phyloP scores from a whole-genome alignment of 179 eudicot species.

The Carnegiea gigantea region DNA sequence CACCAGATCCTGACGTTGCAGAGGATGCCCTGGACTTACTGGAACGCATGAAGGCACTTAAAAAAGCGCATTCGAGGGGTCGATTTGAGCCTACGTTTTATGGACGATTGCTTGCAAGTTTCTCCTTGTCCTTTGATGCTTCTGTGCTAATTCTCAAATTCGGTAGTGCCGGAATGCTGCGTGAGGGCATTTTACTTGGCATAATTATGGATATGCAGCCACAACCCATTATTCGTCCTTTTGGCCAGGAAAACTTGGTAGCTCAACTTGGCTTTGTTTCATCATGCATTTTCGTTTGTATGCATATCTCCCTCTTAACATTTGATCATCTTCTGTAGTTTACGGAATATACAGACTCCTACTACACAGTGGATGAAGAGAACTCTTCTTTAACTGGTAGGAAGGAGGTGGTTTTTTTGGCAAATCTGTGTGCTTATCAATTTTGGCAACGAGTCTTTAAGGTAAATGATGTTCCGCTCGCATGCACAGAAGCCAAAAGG shows the following conservation, averaged over 20 bases:
- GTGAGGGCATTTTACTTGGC: conserved; percentile 90
- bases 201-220: conserved; percentile 84
- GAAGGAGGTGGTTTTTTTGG: conserved; percentile 63
- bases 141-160: conserved; percentile 77
- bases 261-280: not conserved
- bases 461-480: conserved; percentile 39
- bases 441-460: conserved; percentile 83
- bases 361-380: conserved; percentile 43
- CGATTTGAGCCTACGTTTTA: conserved; percentile 90
- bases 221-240: conserved; percentile 78
- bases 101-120: conserved; percentile 73
- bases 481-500: not conserved
- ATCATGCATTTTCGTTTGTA: conserved; percentile 4
- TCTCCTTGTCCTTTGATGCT: conserved; percentile 85
- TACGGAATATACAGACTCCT: conserved; percentile 50
- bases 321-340: conserved; percentile 42
- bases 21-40: conserved; percentile 74
- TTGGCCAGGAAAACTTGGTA: conserved; percentile 77
- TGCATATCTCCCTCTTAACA: conserved; percentile 9
- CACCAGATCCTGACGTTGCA: conserved; percentile 69
- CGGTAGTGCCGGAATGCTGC: conserved; percentile 71
- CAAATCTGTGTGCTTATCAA: conserved; percentile 70
- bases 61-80: conserved; percentile 61
- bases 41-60: conserved; percentile 55
- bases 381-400: conserved; percentile 47